A percentile compares a stretch with the other conserved stretches of the same genome.
Evolutionary conservation across 2,329 filamentous ascomycete genomes (phyloP).

Genomic region (Escovopsis sp.): DNA sequence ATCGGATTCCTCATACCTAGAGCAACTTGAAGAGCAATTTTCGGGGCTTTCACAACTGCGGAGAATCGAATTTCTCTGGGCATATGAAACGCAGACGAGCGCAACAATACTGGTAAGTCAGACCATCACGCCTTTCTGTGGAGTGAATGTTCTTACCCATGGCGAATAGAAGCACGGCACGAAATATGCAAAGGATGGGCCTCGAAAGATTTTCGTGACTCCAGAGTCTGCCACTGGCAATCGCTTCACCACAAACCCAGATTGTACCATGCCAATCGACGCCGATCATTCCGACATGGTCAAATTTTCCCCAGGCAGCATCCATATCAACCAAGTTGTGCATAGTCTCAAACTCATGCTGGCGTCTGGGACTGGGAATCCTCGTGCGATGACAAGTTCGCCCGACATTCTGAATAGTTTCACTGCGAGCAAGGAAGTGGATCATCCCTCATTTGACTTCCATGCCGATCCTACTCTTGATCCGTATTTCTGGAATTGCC

Average conservation of each 20-base stretch:
- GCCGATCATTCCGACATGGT: conserved; percentile 2
- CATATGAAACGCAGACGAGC: not conserved
- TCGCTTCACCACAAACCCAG: not conserved
- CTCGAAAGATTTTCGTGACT: not conserved
- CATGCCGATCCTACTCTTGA: not conserved
- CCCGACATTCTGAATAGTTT: too few relatives aligned
- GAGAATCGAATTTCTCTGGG: not conserved
- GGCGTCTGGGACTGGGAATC: too few relatives aligned
- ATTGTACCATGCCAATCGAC: not conserved
- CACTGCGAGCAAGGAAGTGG: too few relatives aligned
- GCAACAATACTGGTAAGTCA: not conserved
- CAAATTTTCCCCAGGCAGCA: not conserved
- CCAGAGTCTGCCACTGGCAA: not conserved
- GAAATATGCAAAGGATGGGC: not conserved
- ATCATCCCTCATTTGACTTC: too few relatives aligned
- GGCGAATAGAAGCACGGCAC: not conserved
- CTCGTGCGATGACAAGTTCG: too few relatives aligned
- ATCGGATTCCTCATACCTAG: not conserved
- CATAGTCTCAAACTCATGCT: not conserved
- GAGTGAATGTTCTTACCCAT: not conserved
- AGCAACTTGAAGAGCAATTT: not conserved
- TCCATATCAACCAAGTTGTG: not conserved
- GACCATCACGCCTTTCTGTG: not conserved
- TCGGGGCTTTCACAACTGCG: not conserved
- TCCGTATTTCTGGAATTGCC: not conserved